Conservation (phyloP, 1,139 yeast species). For the Sugiyamaella castrensis region DNA sequence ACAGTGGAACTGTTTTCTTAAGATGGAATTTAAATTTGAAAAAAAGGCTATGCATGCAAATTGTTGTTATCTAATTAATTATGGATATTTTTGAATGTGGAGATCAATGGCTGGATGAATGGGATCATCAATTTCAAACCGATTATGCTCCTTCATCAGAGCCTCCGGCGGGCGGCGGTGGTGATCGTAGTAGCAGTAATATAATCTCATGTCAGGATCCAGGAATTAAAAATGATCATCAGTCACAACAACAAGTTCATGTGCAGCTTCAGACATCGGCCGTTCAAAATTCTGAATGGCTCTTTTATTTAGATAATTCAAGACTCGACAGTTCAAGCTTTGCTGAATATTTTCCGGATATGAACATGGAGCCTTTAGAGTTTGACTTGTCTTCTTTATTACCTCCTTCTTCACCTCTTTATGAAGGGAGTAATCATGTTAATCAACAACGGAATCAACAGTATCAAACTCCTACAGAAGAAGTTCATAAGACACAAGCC, state of each 20-base stretch:
- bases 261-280: not conserved
- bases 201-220: not conserved
- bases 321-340: not conserved
- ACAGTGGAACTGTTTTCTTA: too few species aligned
- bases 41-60: too few species aligned
- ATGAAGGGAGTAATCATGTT: too few species aligned
- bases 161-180: not conserved
- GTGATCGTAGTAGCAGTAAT: too few species aligned
- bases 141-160: not conserved
- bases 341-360: slow-evolving; percentile 5
- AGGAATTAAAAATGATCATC: not conserved
- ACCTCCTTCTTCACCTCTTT: too few species aligned
- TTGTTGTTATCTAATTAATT: not conserved
- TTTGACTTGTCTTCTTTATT: not conserved
- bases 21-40: too few species aligned
- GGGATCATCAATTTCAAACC: not conserved
- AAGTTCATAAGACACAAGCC: too few species aligned
- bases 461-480: too few species aligned
- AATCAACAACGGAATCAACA: too few species aligned
- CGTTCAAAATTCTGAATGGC: slow-evolving; percentile 6
- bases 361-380: slow-evolving; percentile 2
- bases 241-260: not conserved
- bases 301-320: not conserved
- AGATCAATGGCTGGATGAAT: slow-evolving; percentile 8
- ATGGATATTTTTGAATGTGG: slow-evolving; percentile 13